Percentiles rank a stretch among this genome's conserved stretches.
Evolutionary conservation across 768 basidiomycete species (phyloP).

Genomic region (Amanita fuliginea): DNA sequence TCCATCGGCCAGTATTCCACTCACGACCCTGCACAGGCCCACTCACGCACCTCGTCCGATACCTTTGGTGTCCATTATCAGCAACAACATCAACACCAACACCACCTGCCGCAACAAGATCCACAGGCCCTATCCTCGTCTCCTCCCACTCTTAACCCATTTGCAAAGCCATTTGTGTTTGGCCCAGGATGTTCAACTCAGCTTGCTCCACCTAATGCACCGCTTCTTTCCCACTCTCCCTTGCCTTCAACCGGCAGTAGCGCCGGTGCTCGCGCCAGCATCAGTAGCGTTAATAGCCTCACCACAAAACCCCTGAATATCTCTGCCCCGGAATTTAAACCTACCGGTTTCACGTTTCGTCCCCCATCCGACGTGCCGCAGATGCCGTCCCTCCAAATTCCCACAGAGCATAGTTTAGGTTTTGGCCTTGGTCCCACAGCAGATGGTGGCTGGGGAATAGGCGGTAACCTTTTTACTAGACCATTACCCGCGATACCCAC

Average conservation of each 20-base stretch:
- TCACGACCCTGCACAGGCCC: constrained; percentile 52
- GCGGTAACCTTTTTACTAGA: constrained; percentile 10
- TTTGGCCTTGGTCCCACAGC: constrained; percentile 11
- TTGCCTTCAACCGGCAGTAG: constrained; percentile 27
- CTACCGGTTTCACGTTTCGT: constrained; percentile 66
- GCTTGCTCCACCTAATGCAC: constrained; percentile 19
- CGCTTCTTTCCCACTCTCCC: constrained; percentile 26
- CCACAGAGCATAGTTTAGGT: constrained; percentile 13
- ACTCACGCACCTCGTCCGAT: constrained; percentile 46
- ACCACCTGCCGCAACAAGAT: not conserved
- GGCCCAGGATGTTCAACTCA: constrained; percentile 29
- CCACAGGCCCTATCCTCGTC: constrained; percentile 14
- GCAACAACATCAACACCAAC: constrained; percentile 15
- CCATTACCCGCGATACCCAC: constrained; percentile 15
- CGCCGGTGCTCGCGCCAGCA: not conserved
- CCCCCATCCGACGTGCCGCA: constrained; percentile 56
- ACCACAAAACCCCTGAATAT: constrained; percentile 66
- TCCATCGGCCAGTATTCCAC: constrained; percentile 46
- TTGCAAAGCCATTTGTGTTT: constrained; percentile 80
- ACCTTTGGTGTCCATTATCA: constrained; percentile 14
- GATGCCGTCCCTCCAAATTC: constrained; percentile 25
- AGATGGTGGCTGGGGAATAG: not conserved
- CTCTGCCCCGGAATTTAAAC: constrained; percentile 75
- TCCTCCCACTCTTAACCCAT: constrained; percentile 48
- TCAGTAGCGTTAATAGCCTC: not conserved